A percentile compares a stretch with the other conserved stretches of the same genome.
Conservation (phyloP, 1,139 yeast genomes). For the Suhomyces maxii region DNA sequence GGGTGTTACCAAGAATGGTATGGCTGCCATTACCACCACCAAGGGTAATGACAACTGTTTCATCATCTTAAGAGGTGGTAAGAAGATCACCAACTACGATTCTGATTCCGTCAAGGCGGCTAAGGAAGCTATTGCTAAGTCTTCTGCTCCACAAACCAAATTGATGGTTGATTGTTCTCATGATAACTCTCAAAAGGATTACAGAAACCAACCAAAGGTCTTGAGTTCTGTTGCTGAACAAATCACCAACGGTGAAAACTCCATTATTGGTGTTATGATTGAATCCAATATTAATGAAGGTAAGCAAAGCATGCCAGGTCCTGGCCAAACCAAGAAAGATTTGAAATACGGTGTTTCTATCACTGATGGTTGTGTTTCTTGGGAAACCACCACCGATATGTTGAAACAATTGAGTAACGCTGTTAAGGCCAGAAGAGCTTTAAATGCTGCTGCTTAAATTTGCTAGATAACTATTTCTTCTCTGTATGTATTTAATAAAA, state of each 20-base stretch:
- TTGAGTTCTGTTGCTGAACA: conserved; percentile 78
- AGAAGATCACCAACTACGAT: conserved; percentile 89
- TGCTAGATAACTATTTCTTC: not conserved
- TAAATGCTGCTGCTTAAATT: conserved; percentile 8
- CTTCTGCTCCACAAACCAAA: conserved; percentile 60
- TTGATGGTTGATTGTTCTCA: conserved; percentile 98
- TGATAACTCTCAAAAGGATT: conserved; percentile 93
- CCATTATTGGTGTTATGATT: conserved; percentile 91
- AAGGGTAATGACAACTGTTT: conserved; percentile 89
- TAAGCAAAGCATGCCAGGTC: conserved; percentile 74
- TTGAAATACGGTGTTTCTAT: conserved; percentile 94
- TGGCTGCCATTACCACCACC: conserved; percentile 94
- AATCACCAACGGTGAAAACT: conserved; percentile 73
- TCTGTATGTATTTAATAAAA: not conserved
- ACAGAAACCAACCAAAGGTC: conserved; percentile 91
- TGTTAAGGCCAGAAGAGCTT: conserved; percentile 72
- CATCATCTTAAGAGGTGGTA: conserved; percentile 94
- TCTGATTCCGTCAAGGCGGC: conserved; percentile 74
- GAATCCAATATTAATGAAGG: conserved; percentile 94
- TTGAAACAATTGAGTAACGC: conserved; percentile 77
- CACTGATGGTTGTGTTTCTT: conserved; percentile 93
- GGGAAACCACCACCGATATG: conserved; percentile 87
- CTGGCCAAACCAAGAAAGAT: conserved; percentile 55
- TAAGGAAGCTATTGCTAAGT: conserved; percentile 56
- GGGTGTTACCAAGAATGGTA: conserved; percentile 96